These are phyloP conservation scores for Candida cerambycidarum DNA, from an alignment of 805 yeast species.

Conservation along the genomic window DNA sequence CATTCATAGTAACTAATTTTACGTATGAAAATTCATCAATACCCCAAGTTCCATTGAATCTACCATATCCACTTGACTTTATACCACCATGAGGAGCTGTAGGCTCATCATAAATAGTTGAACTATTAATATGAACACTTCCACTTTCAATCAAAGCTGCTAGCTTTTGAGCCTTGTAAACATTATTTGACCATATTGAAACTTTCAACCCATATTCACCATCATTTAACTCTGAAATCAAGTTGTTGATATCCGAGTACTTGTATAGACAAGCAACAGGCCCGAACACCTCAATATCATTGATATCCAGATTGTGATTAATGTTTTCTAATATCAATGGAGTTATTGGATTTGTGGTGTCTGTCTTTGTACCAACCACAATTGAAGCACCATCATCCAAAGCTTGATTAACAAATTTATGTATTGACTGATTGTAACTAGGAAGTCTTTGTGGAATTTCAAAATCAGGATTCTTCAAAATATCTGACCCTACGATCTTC, in stretches of 20 bases:
- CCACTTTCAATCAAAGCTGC: slow-evolving; percentile 40
- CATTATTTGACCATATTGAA: slow-evolving; percentile 42
- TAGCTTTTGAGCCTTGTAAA: slow-evolving; percentile 29
- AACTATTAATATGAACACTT: slow-evolving; percentile 38
- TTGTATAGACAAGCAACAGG: slow-evolving; percentile 37
- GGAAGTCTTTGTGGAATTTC: slow-evolving; percentile 30
- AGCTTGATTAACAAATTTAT: slow-evolving; percentile 34
- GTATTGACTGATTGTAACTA: slow-evolving; percentile 21
- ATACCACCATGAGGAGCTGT: slow-evolving; percentile 48
- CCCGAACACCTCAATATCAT: slow-evolving; percentile 41
- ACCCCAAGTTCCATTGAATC: slow-evolving; percentile 45
- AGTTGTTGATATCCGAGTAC: slow-evolving; percentile 18
- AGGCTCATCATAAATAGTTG: slow-evolving; percentile 35
- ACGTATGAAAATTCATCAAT: slow-evolving; percentile 38
- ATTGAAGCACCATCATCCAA: slow-evolving; percentile 36
- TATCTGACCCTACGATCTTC: slow-evolving; percentile 15
- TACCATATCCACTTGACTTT: slow-evolving; percentile 37
- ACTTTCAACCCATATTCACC: slow-evolving; percentile 39
- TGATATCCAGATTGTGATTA: slow-evolving; percentile 27
- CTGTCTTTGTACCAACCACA: slow-evolving; percentile 20
- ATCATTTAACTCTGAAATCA: slow-evolving; percentile 25
- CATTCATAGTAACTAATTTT: slow-evolving; percentile 33
- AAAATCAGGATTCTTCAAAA: slow-evolving; percentile 20
- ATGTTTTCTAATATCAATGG: slow-evolving; percentile 38
- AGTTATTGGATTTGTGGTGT: slow-evolving; percentile 2